These are phyloP conservation scores for Vitis riparia DNA, from an alignment of 164 flowering plant genomes.

Conservation along the genomic window DNA sequence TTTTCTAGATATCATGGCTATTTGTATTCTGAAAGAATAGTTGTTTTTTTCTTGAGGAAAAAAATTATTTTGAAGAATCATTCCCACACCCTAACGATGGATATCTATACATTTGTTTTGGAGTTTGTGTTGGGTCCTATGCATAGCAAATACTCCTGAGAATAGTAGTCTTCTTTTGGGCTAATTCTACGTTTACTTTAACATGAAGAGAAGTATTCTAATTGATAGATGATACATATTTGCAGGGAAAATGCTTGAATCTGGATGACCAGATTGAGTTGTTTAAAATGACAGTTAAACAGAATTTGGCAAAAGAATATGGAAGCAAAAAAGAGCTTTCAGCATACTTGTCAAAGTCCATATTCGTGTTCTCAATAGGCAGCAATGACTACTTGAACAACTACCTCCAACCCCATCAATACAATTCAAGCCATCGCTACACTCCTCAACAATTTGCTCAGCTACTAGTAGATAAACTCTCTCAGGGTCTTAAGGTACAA, in stretches of 20 bases:
- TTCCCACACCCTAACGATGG: too few relatives aligned
- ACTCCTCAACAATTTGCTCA: conserved; percentile 24
- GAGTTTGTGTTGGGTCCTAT: too few relatives aligned
- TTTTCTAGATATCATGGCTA: too few relatives aligned
- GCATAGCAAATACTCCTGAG: too few relatives aligned
- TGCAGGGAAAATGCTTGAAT: conserved; percentile 44
- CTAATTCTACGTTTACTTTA: too few relatives aligned
- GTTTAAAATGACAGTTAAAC: conserved; percentile 22
- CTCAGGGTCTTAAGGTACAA: conserved; percentile 19
- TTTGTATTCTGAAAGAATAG: too few relatives aligned
- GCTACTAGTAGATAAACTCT: conserved; percentile 11
- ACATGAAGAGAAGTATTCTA: too few relatives aligned
- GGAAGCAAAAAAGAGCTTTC: conserved; percentile 5
- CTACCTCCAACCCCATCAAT: conserved; percentile 18
- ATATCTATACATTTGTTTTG: too few relatives aligned
- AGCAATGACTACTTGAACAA: conserved; percentile 49
- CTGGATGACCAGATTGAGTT: conserved; percentile 33
- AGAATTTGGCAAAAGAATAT: conserved; percentile 9
- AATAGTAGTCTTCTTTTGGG: too few relatives aligned
- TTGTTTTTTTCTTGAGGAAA: too few relatives aligned
- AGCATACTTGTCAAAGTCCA: conserved; percentile 33
- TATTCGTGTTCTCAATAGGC: conserved; percentile 36
- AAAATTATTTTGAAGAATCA: too few relatives aligned
- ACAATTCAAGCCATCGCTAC: conserved; percentile 17
- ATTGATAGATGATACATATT: neutral